Base-by-base conservation (phyloP, 75 land plant genomes). In the Pinus tabuliformis region DNA sequence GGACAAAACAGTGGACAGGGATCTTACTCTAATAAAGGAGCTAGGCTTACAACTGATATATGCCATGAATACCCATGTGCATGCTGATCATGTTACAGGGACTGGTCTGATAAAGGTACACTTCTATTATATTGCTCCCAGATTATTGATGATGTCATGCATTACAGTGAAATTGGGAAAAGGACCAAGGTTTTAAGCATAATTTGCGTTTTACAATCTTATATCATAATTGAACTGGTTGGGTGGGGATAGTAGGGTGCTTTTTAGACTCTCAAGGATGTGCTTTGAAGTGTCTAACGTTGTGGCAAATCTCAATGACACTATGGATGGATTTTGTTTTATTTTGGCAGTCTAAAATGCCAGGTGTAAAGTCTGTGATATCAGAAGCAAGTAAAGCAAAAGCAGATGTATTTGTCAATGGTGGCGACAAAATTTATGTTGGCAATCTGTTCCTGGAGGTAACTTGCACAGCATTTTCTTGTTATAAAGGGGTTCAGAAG, bases 391-490 rank as follows among this genome's bases (percentile, higher is more conserved):
- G 94, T 66, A 72, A 75, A 66, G 87, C 94, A 37, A 87, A 81
- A 77, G 99, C 97, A 61, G 96, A 93, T 86, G 72, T 88, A 72
- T 59, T 78, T 18, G 84, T 93, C 76, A 89, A 91, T 60, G 80
- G 79, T 30, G 94, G 94, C 18, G 97, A 94, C 60, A 94, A 80
- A 80, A 79, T 96, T 70, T 36, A 58, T 39, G 73, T 96, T 72
- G 99, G 99, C 49, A 81, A 85, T 89, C 80, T 96, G 8, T 85
- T 84, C 63, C 80, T 96, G 61, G 99, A 96, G 99, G 98, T 91
- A 89, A 11, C 18, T 70, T 16, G 22, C 33, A 30, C 18, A 24
- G 3, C 24, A 62, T 62, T 62, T 62, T n/a, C 63, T 62, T 8
- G 13, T 62, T 62, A 7, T 62, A 18, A 49, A 49, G 54, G 54